Percentiles rank a stretch among this genome's conserved stretches.
Evolutionary conservation across 2,329 filamentous ascomycete species (phyloP).

Genomic region (Sordariomycetes sp.): DNA sequence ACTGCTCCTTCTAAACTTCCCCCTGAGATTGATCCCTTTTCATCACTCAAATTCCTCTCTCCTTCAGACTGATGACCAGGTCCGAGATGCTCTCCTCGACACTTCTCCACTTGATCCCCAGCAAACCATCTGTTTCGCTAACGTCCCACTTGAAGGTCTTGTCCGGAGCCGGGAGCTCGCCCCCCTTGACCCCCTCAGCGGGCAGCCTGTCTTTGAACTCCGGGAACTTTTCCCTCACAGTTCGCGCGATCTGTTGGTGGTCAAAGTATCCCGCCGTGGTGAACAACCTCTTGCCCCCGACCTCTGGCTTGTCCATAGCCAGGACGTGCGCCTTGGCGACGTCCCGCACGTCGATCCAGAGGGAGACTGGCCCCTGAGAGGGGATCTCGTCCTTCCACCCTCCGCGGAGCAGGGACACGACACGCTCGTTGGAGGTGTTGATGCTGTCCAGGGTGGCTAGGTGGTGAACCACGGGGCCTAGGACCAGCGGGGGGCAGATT

Average conservation of each 20-base stretch:
- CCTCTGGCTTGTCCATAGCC: conserved; percentile 37
- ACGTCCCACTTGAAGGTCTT: conserved; percentile 48
- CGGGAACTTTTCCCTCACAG: conserved; percentile 38
- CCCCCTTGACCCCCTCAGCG: conserved; percentile 30
- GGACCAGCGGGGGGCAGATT: conserved; percentile 33
- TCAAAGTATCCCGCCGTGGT: conserved; percentile 35
- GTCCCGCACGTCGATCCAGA: conserved; percentile 50
- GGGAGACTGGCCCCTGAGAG: conserved; percentile 25
- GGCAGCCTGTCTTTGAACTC: conserved; percentile 39
- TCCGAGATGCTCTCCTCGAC: conserved; percentile 56
- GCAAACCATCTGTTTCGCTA: conserved; percentile 43
- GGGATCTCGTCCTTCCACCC: conserved; percentile 36
- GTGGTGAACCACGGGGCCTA: conserved; percentile 32
- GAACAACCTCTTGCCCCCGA: conserved; percentile 42
- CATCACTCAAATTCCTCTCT: neutral
- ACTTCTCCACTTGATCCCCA: conserved; percentile 53
- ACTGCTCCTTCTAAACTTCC: too few relatives aligned
- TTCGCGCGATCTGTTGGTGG: conserved; percentile 33
- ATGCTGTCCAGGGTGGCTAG: conserved; percentile 21
- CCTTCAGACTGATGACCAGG: conserved; percentile 53
- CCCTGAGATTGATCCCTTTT: too few relatives aligned
- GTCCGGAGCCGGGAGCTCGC: conserved; percentile 26
- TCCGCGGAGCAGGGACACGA: conserved; percentile 40
- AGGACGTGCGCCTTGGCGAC: conserved; percentile 42
- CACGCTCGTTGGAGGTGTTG: conserved; percentile 35